Evolutionary conservation across 345 rosid genomes (phyloP), one percentile per base, ranked within the genome.

Genomic region (Laguncularia racemosa): DNA sequence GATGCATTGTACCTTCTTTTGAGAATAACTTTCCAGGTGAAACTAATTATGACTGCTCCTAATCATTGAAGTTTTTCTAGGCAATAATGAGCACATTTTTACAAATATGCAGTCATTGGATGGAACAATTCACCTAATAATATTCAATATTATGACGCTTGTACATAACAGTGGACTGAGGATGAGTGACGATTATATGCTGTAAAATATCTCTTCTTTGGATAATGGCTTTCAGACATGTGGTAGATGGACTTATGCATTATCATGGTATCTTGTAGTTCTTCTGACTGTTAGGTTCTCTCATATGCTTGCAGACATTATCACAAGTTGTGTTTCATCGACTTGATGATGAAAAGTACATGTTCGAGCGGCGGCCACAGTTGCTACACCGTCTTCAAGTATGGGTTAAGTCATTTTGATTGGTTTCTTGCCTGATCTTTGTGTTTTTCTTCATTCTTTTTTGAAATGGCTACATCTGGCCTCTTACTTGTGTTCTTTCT

Each of bases 361-460:
- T 82, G 83, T 88, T 88, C 75, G 98, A 89, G 75, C 88, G 95
- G 17, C 84, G 78, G 54, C 91, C 98, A 48, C 96, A 88, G 59
- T 73, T 88, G 65, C 79, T 91, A 69, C 96, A 88, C 71, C 96
- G 95, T 48, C 96, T 91, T 68, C 96, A 88, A 90, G 97, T 88
- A 47, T 64, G 74, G 48, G 48, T 51, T 48, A 33, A 33, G 10
- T 33, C 40, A 33, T 63, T 43, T 52, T n/a, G 52, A 44, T 65
- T 15, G 47, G 61, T 12, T 58, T 19, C 12, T 61, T 46, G 66
- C 51, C 26, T 44, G 18, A 16, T 66, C 40, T 7, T 28, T 6
- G 18, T 33, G 40, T 59, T 64, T 44, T 57, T 46, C 23, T 26
- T 48, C 50, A 14, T 33, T 12, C 17, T 18, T 19, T 28, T 40